phyloP scores from a whole-genome alignment of 2,329 filamentous ascomycete species.

The Diplodia corticola region DNA sequence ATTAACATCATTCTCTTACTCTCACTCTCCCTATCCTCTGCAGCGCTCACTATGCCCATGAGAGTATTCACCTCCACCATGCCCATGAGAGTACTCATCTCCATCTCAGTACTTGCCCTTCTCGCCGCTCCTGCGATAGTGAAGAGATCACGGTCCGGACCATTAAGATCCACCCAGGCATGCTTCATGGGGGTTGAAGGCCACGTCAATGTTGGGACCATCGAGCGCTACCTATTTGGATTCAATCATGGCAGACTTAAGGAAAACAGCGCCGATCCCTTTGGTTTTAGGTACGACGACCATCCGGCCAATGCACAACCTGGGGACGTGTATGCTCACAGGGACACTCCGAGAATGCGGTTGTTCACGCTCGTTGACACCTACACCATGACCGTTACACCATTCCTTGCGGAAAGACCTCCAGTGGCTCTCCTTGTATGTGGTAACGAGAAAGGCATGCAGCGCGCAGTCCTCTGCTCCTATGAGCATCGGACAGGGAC shows the following conservation, averaged over 20 bases:
- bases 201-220: not conserved
- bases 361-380: slow-evolving; percentile 47
- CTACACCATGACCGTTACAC: slow-evolving; percentile 39
- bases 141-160: too few relatives aligned
- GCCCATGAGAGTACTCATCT: too few relatives aligned
- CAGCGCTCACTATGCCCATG: too few relatives aligned
- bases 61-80: too few relatives aligned
- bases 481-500: not conserved
- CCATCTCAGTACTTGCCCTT: too few relatives aligned
- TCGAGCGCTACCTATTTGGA: not conserved
- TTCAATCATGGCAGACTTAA: not conserved
- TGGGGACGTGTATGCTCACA: too few relatives aligned
- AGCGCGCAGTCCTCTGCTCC: not conserved
- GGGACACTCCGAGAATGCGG: slow-evolving; percentile 33
- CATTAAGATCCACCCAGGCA: not conserved
- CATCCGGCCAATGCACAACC: not conserved
- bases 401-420: slow-evolving; percentile 37
- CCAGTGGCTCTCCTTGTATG: slow-evolving; percentile 27
- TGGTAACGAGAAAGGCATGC: not conserved
- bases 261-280: not conserved
- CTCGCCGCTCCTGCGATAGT: too few relatives aligned
- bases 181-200: not conserved
- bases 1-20: too few relatives aligned
- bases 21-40: too few relatives aligned
- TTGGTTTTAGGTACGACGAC: too few relatives aligned